Conservation (phyloP, 2,329 filamentous ascomycete species). For the Proliferodiscus dingleyae region DNA sequence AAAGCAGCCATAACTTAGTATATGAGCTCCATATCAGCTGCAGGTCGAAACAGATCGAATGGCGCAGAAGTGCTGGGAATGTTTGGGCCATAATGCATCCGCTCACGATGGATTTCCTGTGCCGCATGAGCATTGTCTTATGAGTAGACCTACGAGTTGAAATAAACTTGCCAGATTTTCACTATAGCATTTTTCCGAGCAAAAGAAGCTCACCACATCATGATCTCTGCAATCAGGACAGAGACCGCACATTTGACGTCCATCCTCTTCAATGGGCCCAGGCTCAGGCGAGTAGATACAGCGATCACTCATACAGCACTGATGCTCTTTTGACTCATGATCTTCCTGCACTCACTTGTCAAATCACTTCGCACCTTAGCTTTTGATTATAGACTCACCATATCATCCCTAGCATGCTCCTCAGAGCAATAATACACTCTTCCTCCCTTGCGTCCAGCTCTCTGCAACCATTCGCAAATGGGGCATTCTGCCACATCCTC, state of each 20-base stretch:
- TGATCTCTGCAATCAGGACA: slow-evolving; percentile 22
- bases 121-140: not conserved
- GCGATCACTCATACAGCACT: slow-evolving; percentile 18
- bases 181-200: slow-evolving; percentile 22
- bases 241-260: slow-evolving; percentile 12
- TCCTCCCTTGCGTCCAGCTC: slow-evolving; percentile 14
- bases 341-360: slow-evolving; percentile 10
- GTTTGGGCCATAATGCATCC: slow-evolving; percentile 7
- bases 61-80: slow-evolving; percentile 5
- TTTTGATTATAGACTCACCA: slow-evolving; percentile 16
- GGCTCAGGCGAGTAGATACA: slow-evolving; percentile 18
- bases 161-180: slow-evolving; percentile 19
- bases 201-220: slow-evolving; percentile 21
- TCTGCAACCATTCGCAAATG: slow-evolving; percentile 27
- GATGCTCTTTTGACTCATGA: slow-evolving; percentile 22
- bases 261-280: slow-evolving; percentile 10
- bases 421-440: slow-evolving; percentile 24
- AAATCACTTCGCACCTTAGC: not conserved
- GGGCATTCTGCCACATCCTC: slow-evolving; percentile 25
- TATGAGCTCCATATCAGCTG: slow-evolving; percentile 12
- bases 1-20: slow-evolving; percentile 17
- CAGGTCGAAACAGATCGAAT: slow-evolving; percentile 1
- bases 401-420: slow-evolving; percentile 26
- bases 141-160: not conserved
- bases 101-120: slow-evolving; percentile 7